A percentile compares a stretch with the other conserved stretches of the same genome.
Evolutionary conservation across 2,329 filamentous ascomycete genomes (phyloP).

Genomic region (Myriosclerotinia scirpicola): DNA sequence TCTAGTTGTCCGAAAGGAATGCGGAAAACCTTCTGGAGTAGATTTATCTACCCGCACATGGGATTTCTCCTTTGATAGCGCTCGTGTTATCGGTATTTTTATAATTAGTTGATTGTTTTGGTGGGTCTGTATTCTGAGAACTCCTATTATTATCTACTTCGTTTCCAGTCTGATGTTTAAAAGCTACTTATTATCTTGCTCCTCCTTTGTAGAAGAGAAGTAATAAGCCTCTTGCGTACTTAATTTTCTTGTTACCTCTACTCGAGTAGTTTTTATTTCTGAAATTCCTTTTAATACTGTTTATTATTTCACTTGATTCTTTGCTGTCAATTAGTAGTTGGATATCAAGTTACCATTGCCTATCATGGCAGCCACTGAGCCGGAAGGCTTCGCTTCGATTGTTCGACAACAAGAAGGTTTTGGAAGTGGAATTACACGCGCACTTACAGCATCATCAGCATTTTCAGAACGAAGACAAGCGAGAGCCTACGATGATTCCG

Average conservation of each 20-base stretch:
- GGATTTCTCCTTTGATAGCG: background rate
- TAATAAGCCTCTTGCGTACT: background rate
- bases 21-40: constrained; percentile 7
- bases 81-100: background rate
- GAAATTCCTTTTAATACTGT: background rate
- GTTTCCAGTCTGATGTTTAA: background rate
- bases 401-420: constrained; percentile 8
- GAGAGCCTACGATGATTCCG: constrained; percentile 32
- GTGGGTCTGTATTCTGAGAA: background rate
- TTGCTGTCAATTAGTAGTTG: background rate
- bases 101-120: background rate
- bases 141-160: background rate
- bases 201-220: background rate
- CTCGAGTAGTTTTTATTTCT: background rate
- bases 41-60: background rate
- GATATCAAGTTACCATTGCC: background rate
- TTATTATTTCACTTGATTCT: background rate
- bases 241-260: background rate
- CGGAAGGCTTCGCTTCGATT: constrained; percentile 24
- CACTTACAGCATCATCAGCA: constrained; percentile 27
- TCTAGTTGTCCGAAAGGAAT: constrained; percentile 16
- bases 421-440: constrained; percentile 22
- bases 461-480: constrained; percentile 26
- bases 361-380: constrained; percentile 27
- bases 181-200: background rate